Conservation (phyloP, 2,329 filamentous ascomycete species). For the Aspergillus ochraceus region DNA sequence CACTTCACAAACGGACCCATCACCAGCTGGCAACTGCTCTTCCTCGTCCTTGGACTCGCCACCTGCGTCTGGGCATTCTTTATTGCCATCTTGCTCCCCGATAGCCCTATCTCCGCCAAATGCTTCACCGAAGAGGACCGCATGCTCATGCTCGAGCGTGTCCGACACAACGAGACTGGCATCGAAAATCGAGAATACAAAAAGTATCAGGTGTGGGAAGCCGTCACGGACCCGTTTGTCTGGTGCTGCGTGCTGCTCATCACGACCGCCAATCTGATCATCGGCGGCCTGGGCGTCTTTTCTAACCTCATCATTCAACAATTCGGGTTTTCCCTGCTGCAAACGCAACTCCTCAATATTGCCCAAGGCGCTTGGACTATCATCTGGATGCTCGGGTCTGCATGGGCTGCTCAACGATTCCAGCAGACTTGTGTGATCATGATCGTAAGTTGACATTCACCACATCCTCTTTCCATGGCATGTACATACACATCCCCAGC, state of each 20-base stretch:
- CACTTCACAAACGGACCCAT: slow-evolving; percentile 53
- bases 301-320: slow-evolving; percentile 61
- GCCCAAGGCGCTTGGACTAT: slow-evolving; percentile 72
- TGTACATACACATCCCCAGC: slow-evolving; percentile 38
- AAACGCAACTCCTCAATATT: slow-evolving; percentile 71
- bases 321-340: slow-evolving; percentile 61
- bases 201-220: slow-evolving; percentile 51
- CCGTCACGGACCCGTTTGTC: slow-evolving; percentile 26
- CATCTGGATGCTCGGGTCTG: slow-evolving; percentile 62
- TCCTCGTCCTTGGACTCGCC: slow-evolving; percentile 61
- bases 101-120: slow-evolving; percentile 66
- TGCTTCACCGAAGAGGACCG: slow-evolving; percentile 65
- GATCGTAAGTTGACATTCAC: slow-evolving; percentile 46
- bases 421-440: slow-evolving; percentile 60
- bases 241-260: slow-evolving; percentile 22
- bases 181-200: slow-evolving; percentile 56
- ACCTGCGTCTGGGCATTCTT: slow-evolving; percentile 42
- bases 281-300: slow-evolving; percentile 39
- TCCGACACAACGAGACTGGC: slow-evolving; percentile 58
- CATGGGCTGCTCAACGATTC: slow-evolving; percentile 64
- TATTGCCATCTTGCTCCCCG: slow-evolving; percentile 59
- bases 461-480: too few relatives aligned
- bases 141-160: slow-evolving; percentile 57
- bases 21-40: slow-evolving; percentile 64
- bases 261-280: slow-evolving; percentile 12